phyloP scores from a whole-genome alignment of 2,329 filamentous ascomycete genomes.

The Malbranchea zuffiana region DNA sequence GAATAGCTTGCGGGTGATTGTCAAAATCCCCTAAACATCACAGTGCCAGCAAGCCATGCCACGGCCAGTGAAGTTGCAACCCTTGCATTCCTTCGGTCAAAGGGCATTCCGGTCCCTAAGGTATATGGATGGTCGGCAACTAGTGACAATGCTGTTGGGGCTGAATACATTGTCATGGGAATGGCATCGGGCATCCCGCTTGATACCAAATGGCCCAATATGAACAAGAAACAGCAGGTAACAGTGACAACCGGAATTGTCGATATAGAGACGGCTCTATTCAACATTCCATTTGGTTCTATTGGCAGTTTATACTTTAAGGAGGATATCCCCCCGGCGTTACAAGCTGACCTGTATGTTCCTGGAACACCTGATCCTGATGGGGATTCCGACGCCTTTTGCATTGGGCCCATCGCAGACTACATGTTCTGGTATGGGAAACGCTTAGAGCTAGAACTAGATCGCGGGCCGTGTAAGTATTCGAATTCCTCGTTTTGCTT shows the following conservation, averaged over 20 bases:
- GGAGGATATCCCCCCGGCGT: constrained; percentile 11
- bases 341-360: constrained; percentile 13
- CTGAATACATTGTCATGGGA: constrained; percentile 33
- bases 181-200: constrained; percentile 23
- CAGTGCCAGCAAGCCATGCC: constrained; percentile 22
- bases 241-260: constrained; percentile 16
- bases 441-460: constrained; percentile 14
- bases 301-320: constrained; percentile 20
- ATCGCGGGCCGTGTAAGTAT: constrained; percentile 20
- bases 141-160: constrained; percentile 26
- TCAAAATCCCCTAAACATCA: constrained; percentile 25
- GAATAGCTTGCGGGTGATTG: constrained; percentile 24
- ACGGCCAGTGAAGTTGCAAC: constrained; percentile 32
- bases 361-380: constrained; percentile 3
- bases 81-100: constrained; percentile 23
- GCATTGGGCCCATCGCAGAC: constrained; percentile 17
- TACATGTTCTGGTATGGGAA: constrained; percentile 23
- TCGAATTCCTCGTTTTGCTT: not conserved
- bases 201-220: constrained; percentile 23
- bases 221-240: constrained; percentile 10
- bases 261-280: constrained; percentile 18
- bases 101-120: constrained; percentile 29
- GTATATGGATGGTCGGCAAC: constrained; percentile 27
- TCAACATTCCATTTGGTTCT: constrained; percentile 15
- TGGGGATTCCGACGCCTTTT: constrained; percentile 11